Evolutionary conservation across 176 grass and related monocot genomes (phyloP), one percentile per base, ranked within the genome.

Genomic region (Triticum aestivum): DNA sequence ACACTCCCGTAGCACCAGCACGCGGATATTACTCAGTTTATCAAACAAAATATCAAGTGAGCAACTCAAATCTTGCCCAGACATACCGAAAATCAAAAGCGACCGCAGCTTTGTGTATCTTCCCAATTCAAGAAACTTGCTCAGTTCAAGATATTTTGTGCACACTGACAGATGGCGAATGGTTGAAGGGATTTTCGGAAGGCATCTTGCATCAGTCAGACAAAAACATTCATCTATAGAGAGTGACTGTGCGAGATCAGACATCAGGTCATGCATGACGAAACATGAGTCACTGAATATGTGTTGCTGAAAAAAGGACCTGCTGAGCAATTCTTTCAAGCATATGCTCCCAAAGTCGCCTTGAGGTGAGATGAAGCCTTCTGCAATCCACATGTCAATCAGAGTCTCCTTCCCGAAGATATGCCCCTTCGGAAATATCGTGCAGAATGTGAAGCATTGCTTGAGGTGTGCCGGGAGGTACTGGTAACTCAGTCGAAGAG

Each of bases 301-400:
- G 45, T 70, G 29, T 17, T 38, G 17, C 44, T 84, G 52, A 29
- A 84, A 75, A 27, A 84, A 84, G 21, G 69, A 84, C 58, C 56
- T 75, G 52, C 6, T 26, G 5, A 84, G 56, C n/a, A 84, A 69
- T 61, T 84, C 70, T 29, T 45, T 37, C n/a, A 74, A 84, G 70
- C 70, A 84, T 18, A 2, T 56, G 24, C 32, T 44, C 15, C 65
- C 80, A 54, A 70, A 56, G 20, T 51, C 30, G 13, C 34, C 80
- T 23, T 56, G 65, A 5, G 80, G 64, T 1, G 45, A 23, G 64
- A 82, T 82, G 80, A 82, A 82, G 29, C 80, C 80, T 38, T 82
- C 45, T 70, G 80, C 82, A 8, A 75, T 41, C 82, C 82, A 84
- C 82, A 84, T 84, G 24, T 84, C 33, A 39, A 83, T 73, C 66